Percentiles rank a stretch among this genome's conserved stretches.
phyloP scores from a whole-genome alignment of 192 early-diverging fungal species.

The Backusella psychrophila region DNA sequence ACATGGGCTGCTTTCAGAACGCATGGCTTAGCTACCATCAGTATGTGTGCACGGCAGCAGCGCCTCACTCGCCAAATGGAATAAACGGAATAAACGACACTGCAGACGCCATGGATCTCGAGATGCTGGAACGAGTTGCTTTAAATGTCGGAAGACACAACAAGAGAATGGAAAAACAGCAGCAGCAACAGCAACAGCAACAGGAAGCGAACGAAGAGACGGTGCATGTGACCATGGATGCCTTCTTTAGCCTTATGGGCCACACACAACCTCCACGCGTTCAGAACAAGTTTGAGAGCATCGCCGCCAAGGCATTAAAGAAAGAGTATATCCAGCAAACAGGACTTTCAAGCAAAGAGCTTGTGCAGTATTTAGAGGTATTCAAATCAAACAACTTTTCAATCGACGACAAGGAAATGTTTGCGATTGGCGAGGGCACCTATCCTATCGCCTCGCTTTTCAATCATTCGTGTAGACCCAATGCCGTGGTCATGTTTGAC shows the following conservation, averaged over 20 bases:
- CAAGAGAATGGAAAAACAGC: slow-evolving; percentile 2
- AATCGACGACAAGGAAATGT: slow-evolving; percentile 57
- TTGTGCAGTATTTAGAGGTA: slow-evolving; percentile 50
- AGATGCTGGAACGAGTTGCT: slow-evolving; percentile 48
- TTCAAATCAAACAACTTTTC: slow-evolving; percentile 70
- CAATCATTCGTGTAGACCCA: slow-evolving; percentile 73
- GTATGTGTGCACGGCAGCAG: slow-evolving; percentile 24
- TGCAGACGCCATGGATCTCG: slow-evolving; percentile 19
- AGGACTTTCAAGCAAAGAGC: slow-evolving; percentile 16
- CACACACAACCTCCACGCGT: slow-evolving; percentile 33
- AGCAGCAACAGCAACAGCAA: not conserved
- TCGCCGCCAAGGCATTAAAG: slow-evolving; percentile 30
- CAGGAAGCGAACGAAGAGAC: slow-evolving; percentile 9
- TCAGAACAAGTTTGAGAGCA: slow-evolving; percentile 28
- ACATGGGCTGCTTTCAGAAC: slow-evolving; percentile 30
- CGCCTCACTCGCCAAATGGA: slow-evolving; percentile 18
- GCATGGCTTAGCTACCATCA: slow-evolving; percentile 38
- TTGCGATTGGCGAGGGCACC: slow-evolving; percentile 61
- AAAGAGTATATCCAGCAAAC: slow-evolving; percentile 20
- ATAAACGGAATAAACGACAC: not conserved
- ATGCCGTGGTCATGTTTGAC: slow-evolving; percentile 59
- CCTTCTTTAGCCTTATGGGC: slow-evolving; percentile 44
- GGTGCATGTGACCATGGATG: slow-evolving; percentile 31
- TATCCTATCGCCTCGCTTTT: slow-evolving; percentile 61
- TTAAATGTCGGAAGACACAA: slow-evolving; percentile 37